A percentile compares a stretch with the other conserved stretches of the same genome.
Conservation (phyloP, 2,329 filamentous ascomycete species). For the Xylaria multiplex region DNA sequence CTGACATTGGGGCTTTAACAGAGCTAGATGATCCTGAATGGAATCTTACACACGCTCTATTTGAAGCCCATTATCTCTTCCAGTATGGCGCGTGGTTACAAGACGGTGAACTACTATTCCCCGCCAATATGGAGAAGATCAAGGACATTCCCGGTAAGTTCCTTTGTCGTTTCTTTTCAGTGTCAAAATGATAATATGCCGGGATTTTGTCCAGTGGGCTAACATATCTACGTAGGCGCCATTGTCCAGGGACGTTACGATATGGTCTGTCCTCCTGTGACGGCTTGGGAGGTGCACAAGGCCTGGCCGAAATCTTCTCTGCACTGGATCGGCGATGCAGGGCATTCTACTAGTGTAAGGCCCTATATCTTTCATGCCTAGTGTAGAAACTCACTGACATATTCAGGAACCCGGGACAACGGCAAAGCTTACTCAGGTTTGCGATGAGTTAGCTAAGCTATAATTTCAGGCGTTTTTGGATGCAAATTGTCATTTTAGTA, state of each 20-base stretch:
- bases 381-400: background rate
- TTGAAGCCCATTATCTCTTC: constrained; percentile 31
- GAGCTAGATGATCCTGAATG: constrained; percentile 27
- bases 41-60: constrained; percentile 32
- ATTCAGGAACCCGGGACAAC: constrained; percentile 30
- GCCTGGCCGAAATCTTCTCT: constrained; percentile 34
- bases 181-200: background rate
- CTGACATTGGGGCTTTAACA: background rate
- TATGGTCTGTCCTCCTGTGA: constrained; percentile 29
- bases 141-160: constrained; percentile 33
- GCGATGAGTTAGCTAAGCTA: constrained; percentile 34
- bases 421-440: constrained; percentile 32
- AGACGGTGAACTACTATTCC: constrained; percentile 31
- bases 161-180: no score
- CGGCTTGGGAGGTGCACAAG: constrained; percentile 34
- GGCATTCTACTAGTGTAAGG: constrained; percentile 30
- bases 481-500: background rate
- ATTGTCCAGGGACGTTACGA: constrained; percentile 38
- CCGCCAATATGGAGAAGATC: constrained; percentile 35
- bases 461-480: background rate
- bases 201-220: background rate
- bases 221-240: constrained; percentile 10
- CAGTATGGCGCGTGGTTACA: constrained; percentile 28
- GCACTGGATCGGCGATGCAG: constrained; percentile 31
- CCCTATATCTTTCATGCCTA: background rate